These are phyloP conservation scores for Suhomyces maxii DNA, from an alignment of 1,139 yeast species.

Conservation along the genomic window DNA sequence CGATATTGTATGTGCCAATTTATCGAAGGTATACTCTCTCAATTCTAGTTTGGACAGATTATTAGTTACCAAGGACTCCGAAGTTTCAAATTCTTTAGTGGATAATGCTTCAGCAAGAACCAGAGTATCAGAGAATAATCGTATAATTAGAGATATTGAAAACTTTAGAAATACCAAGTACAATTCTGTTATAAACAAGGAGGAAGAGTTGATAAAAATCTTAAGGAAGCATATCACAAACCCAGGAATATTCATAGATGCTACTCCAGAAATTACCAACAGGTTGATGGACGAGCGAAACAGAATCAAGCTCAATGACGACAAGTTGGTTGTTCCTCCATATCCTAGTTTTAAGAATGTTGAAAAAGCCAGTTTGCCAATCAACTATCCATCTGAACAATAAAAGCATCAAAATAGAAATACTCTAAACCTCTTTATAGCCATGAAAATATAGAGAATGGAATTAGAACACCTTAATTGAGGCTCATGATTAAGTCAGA, in stretches of 20 bases:
- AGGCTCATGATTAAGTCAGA: background rate
- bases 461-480: too few species aligned
- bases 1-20: slow-evolving; percentile 27
- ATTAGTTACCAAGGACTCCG: slow-evolving; percentile 25
- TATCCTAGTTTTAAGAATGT: slow-evolving; percentile 62
- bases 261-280: slow-evolving; percentile 58
- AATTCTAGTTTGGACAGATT: slow-evolving; percentile 17
- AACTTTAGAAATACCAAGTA: slow-evolving; percentile 6
- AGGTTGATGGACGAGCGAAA: slow-evolving; percentile 31
- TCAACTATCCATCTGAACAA: slow-evolving; percentile 28
- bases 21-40: slow-evolving; percentile 14
- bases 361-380: slow-evolving; percentile 52
- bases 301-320: slow-evolving; percentile 24
- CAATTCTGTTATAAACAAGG: slow-evolving; percentile 11
- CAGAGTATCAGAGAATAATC: slow-evolving; percentile 26
- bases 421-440: too few species aligned
- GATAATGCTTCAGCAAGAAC: slow-evolving; percentile 26
- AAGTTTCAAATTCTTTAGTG: slow-evolving; percentile 28
- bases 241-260: slow-evolving; percentile 54
- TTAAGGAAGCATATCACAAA: slow-evolving; percentile 56
- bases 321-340: slow-evolving; percentile 30
- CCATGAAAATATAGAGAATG: too few species aligned
- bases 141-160: slow-evolving; percentile 17
- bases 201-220: slow-evolving; percentile 33
- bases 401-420: background rate